These are phyloP conservation scores for Rhodamnia rubescens DNA, from an alignment of 345 rosid genomes.

Conservation along the genomic window DNA sequence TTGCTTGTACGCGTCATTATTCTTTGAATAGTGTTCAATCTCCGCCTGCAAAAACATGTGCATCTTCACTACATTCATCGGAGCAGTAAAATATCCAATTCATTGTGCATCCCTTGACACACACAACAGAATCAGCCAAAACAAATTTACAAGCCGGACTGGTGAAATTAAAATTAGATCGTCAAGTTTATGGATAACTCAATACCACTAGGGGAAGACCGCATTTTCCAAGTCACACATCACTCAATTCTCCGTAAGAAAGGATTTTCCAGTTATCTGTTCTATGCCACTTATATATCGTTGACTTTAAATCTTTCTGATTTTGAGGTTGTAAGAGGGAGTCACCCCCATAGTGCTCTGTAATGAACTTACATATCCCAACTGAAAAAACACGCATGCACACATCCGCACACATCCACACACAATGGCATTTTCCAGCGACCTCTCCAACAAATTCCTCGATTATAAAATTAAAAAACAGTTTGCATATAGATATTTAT, in stretches of 20 bases:
- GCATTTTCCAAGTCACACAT: neutral
- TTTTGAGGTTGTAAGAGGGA: neutral
- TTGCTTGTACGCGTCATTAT: conserved; percentile 59
- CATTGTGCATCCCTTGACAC: neutral
- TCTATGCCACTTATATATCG: neutral
- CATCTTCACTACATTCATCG: neutral
- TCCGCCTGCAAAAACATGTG: conserved; percentile 31
- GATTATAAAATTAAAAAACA: neutral
- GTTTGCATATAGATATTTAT: neutral
- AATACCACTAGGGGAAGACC: neutral
- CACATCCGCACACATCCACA: neutral
- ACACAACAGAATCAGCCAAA: neutral
- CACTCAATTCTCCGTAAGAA: neutral
- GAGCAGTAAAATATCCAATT: neutral
- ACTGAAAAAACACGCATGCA: neutral
- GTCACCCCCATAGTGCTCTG: neutral
- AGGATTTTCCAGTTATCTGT: neutral
- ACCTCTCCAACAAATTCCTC: neutral
- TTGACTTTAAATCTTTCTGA: neutral
- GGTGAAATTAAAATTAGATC: neutral
- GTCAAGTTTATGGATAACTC: neutral
- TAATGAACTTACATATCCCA: neutral
- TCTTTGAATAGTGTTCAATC: conserved; percentile 43
- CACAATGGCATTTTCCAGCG: neutral
- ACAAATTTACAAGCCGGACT: neutral